phyloP scores from a whole-genome alignment of 768 basidiomycete species.

The Panus rudis region DNA sequence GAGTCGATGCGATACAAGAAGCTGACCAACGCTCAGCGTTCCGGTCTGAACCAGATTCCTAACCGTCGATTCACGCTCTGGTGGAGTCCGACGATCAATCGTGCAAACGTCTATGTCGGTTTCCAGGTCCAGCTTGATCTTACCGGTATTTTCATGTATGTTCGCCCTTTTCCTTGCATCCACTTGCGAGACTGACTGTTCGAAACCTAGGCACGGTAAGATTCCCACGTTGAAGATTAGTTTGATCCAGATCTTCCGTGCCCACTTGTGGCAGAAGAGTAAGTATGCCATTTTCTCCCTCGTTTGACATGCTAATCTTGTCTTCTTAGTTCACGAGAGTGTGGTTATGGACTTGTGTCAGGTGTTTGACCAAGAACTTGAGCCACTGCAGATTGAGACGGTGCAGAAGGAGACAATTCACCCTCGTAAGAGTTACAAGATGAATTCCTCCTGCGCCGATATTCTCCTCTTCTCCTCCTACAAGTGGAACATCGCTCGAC shows the following conservation, averaged over 20 bases:
- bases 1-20: slow-evolving; percentile 95
- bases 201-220: slow-evolving; percentile 77
- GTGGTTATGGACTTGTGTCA: slow-evolving; percentile 97
- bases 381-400: slow-evolving; percentile 96
- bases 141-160: slow-evolving; percentile 90
- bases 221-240: slow-evolving; percentile 98
- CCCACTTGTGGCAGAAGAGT: slow-evolving; percentile 99
- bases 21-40: slow-evolving; percentile 96
- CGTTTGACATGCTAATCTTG: slow-evolving; percentile 8
- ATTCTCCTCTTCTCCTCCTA: slow-evolving; percentile 95
- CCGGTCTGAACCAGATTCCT: slow-evolving; percentile 95
- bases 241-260: slow-evolving; percentile 99
- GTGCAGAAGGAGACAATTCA: slow-evolving; percentile 99
- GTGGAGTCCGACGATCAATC: slow-evolving; percentile 99
- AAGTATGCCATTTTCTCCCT: slow-evolving; percentile 31
- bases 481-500: slow-evolving; percentile 98
- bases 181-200: background rate
- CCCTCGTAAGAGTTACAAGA: slow-evolving; percentile 99
- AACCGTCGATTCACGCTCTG: slow-evolving; percentile 99
- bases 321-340: slow-evolving; percentile 67
- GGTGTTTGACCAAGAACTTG: slow-evolving; percentile 98
- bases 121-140: slow-evolving; percentile 99
- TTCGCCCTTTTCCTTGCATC: slow-evolving; percentile 1
- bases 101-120: slow-evolving; percentile 98
- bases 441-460: slow-evolving; percentile 99